Percentiles rank a stretch among this genome's conserved stretches.
Conservation (phyloP, 2,329 filamentous ascomycete species). For the Cytospora leucostoma region DNA sequence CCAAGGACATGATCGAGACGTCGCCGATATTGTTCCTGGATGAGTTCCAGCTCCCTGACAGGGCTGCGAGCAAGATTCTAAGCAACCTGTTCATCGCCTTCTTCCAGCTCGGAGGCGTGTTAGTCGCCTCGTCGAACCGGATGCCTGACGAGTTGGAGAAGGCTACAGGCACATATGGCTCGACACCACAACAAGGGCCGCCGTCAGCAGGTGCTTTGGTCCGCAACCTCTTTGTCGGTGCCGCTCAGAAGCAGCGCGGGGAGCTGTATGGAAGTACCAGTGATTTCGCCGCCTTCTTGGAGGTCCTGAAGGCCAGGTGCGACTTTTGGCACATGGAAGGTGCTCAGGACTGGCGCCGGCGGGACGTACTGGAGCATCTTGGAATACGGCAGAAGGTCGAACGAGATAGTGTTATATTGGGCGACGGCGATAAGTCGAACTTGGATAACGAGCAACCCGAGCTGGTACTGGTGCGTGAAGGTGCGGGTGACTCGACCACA, state of each 20-base stretch:
- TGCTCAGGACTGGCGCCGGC: constrained; percentile 67
- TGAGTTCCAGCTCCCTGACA: constrained; percentile 81
- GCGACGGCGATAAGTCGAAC: constrained; percentile 1
- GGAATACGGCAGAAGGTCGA: constrained; percentile 1
- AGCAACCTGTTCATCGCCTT: constrained; percentile 78
- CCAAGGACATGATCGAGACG: constrained; percentile 72
- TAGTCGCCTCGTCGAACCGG: constrained; percentile 78
- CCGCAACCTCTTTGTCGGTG: constrained; percentile 49
- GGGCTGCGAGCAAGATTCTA: constrained; percentile 75
- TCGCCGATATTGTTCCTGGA: constrained; percentile 79
- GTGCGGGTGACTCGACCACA: constrained; percentile 24
- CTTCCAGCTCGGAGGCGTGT: constrained; percentile 78
- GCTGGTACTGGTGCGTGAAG: constrained; percentile 16
- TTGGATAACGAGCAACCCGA: constrained; percentile 11
- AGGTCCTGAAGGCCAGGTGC: constrained; percentile 74
- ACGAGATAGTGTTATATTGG: background rate
- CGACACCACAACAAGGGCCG: constrained; percentile 45
- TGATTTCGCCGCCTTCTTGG: constrained; percentile 75
- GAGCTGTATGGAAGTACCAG: constrained; percentile 62
- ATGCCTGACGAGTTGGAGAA: constrained; percentile 82
- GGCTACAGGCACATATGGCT: constrained; percentile 70
- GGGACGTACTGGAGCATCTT: constrained; percentile 41
- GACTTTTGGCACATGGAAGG: constrained; percentile 86
- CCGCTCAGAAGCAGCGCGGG: constrained; percentile 41
- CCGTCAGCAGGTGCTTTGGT: constrained; percentile 51